Evolutionary conservation across 2,329 filamentous ascomycete species (phyloP), one percentile per base, ranked within the genome.

Genomic region (Neonectria ditissima): DNA sequence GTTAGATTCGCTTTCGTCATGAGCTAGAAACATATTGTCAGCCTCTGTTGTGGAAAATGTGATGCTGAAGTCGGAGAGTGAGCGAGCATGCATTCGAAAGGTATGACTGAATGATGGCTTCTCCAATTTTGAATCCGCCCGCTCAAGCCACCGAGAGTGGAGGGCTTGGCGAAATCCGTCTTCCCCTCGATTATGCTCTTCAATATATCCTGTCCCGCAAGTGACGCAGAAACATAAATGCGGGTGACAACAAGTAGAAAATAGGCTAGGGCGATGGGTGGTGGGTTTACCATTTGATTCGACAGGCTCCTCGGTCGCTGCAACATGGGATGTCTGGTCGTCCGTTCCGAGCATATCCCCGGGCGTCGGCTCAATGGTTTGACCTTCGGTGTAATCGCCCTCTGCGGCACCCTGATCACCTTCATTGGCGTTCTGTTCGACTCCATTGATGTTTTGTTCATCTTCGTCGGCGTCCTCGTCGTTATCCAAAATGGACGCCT

Each of bases 251-350:
- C 70, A 73, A 62, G 14, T 50, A 56, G 26, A 60, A 37, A 50
- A 30, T 55, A 56, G 16, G 50, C 43, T 51, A 51, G 62, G 64
- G 61, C 24, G 18, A 41, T 50, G 41, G 37, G 52, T 53, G 66
- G 64, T 57, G 30, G 45, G 39, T 60, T 72, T 74, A 75, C 73
- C 73, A 48, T 75, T 70, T 67, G 63, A 62, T 59, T 70, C 65
- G 32, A 65, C 54, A 18, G 50, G 34, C 26, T 69, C 56, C 18
- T 60, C 61, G 28, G 41, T 39, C 11, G 52, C 59, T 16, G 37
- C 57, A 14, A 57, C 55, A 13, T 63, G 51, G 34, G 45, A 56
- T 10, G 67, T 63, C 22, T 65, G 55, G 2, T 51, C 59, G 26
- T 68, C 44, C 44, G 57, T 55, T 24, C 52, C 28, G 37, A 59